These are phyloP conservation scores for Tripterygium wilfordii DNA, from an alignment of 177 flowering plant genomes.

Conservation along the genomic window DNA sequence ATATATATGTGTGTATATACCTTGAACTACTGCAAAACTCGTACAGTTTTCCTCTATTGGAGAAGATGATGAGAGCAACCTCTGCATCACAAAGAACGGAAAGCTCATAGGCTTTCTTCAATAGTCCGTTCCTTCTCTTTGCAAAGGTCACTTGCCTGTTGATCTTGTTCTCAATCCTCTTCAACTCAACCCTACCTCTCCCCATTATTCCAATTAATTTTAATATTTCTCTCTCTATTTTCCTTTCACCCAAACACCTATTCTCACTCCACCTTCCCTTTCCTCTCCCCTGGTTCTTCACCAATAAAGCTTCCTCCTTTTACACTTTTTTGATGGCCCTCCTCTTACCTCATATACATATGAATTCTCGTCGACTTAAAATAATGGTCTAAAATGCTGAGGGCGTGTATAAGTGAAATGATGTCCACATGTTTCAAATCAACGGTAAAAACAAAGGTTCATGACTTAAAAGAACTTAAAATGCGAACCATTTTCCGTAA, in stretches of 20 bases:
- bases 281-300: neutral
- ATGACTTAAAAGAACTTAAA: too few species aligned
- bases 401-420: too few species aligned
- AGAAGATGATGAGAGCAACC: constrained; percentile 78
- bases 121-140: constrained; percentile 64
- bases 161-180: constrained; percentile 82
- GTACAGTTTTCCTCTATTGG: constrained; percentile 70
- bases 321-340: too few species aligned
- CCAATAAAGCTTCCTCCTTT: too few species aligned
- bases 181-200: constrained; percentile 73
- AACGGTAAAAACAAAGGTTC: constrained; percentile 5
- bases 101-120: constrained; percentile 78
- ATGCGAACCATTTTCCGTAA: too few species aligned
- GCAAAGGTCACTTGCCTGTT: constrained; percentile 73
- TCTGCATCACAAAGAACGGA: constrained; percentile 72
- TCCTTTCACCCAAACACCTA: neutral
- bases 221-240: constrained; percentile 1
- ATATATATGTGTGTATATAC: too few species aligned
- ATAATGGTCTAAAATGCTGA: too few species aligned
- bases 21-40: constrained; percentile 74
- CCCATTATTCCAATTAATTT: too few species aligned
- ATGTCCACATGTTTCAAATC: too few species aligned
- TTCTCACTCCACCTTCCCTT: neutral
- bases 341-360: too few species aligned
- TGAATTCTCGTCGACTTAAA: too few species aligned